Percentiles rank a stretch among this genome's conserved stretches.
Conservation (phyloP, 176 grass and related monocot species). For the Cenchrus americanus region DNA sequence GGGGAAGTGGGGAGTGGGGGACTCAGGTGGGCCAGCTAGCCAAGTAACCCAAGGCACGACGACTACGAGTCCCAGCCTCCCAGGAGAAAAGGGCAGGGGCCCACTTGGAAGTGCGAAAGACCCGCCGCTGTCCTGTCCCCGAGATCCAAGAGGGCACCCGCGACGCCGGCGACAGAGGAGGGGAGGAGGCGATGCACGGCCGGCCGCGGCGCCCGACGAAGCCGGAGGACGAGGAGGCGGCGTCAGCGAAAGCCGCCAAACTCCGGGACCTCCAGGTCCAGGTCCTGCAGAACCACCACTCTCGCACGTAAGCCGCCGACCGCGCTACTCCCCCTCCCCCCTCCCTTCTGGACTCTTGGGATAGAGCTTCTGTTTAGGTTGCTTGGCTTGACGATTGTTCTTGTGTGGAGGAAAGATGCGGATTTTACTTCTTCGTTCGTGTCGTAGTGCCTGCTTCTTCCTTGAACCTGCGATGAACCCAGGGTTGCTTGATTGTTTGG, state of each 20-base stretch:
- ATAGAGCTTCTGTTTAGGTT: not conserved
- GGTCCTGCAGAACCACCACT: conserved; percentile 72
- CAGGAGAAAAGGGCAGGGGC: not conserved
- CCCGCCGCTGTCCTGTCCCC: not conserved
- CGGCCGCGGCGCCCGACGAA: conserved; percentile 62
- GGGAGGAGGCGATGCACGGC: conserved; percentile 65
- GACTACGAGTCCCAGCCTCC: not conserved
- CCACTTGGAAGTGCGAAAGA: not conserved
- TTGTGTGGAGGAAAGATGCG: not conserved
- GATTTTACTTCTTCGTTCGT: not conserved
- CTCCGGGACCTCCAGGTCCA: conserved; percentile 73
- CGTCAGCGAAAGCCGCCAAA: conserved; percentile 64
- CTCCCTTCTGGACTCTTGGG: not conserved
- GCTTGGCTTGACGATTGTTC: not conserved
- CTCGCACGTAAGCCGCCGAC: conserved; percentile 56
- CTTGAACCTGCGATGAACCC: not conserved
- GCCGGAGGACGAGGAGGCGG: conserved; percentile 59
- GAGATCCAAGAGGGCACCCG: conserved; percentile 25
- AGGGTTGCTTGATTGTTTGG: not conserved
- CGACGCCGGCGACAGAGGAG: conserved; percentile 29
- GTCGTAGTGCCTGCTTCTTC: conserved; percentile 5
- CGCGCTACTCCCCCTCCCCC: not conserved
- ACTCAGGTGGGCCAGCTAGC: no score
- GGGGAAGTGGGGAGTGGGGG: no score
- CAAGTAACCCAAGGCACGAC: not conserved